Evolutionary conservation across 352 stramenopile genomes (phyloP).

Genomic region (Pseudoperonospora humuli): DNA sequence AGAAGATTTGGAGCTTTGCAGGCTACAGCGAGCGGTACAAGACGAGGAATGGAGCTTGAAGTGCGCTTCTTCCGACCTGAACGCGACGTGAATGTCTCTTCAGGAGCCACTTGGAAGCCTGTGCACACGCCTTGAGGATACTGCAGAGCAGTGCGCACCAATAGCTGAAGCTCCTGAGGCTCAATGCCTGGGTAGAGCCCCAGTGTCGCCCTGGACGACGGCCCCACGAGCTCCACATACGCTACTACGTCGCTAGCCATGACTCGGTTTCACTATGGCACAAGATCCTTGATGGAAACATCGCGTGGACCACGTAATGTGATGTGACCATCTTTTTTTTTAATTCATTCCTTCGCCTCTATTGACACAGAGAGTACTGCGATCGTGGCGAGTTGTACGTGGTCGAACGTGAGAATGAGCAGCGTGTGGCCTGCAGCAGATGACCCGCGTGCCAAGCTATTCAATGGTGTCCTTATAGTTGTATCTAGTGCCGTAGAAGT

Average conservation of each 20-base stretch:
- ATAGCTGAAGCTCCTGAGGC: constrained; percentile 31
- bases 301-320: background rate
- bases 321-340: no score
- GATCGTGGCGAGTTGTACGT: no score
- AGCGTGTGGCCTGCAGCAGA: constrained; percentile 16
- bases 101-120: constrained; percentile 32
- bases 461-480: constrained; percentile 35
- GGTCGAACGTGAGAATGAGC: constrained; percentile 9
- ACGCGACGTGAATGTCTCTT: background rate
- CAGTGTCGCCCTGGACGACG: constrained; percentile 27
- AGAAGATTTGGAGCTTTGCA: constrained; percentile 43
- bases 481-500: background rate
- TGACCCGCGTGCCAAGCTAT: constrained; percentile 43
- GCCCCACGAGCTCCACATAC: constrained; percentile 20
- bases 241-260: constrained; percentile 22
- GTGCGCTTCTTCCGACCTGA: constrained; percentile 3
- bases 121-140: constrained; percentile 8
- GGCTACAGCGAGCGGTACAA: constrained; percentile 59
- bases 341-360: no score
- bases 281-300: constrained; percentile 2
- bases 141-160: constrained; percentile 33
- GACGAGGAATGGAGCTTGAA: constrained; percentile 7
- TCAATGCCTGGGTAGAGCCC: constrained; percentile 52
- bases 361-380: no score
- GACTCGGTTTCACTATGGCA: constrained; percentile 12